A percentile compares a stretch with the other conserved stretches of the same genome.
These are phyloP conservation scores for Fistulinella staudtii DNA, from an alignment of 1,284 basidiomycete species.

Conservation along the genomic window DNA sequence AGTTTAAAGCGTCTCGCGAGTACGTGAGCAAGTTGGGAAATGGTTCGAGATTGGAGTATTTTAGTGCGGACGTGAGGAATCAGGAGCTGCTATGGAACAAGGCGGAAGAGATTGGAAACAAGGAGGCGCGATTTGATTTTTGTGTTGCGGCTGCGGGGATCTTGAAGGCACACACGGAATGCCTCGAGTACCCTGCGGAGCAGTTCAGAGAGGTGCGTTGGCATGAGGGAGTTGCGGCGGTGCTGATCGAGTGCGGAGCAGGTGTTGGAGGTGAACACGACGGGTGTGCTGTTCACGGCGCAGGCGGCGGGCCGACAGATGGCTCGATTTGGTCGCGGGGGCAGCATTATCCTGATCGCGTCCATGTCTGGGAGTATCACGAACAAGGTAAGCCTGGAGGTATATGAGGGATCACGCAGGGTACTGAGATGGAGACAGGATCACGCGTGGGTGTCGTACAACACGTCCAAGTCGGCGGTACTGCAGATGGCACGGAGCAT, in stretches of 20 bases:
- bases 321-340: slow-evolving; percentile 63
- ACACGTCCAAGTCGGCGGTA: slow-evolving; percentile 78
- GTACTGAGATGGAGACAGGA: slow-evolving; percentile 40
- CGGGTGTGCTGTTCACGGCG: slow-evolving; percentile 74
- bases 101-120: slow-evolving; percentile 57
- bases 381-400: slow-evolving; percentile 62
- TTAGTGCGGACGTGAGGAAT: slow-evolving; percentile 60
- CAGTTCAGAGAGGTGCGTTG: slow-evolving; percentile 63
- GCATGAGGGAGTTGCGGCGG: background rate
- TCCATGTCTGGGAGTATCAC: slow-evolving; percentile 87
- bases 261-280: slow-evolving; percentile 75
- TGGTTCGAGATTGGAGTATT: slow-evolving; percentile 59
- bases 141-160: slow-evolving; percentile 80
- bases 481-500: slow-evolving; percentile 81
- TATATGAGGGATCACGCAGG: background rate
- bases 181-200: slow-evolving; percentile 65
- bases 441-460: slow-evolving; percentile 77
- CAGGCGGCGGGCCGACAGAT: slow-evolving; percentile 79
- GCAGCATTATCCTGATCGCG: slow-evolving; percentile 76
- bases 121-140: slow-evolving; percentile 64
- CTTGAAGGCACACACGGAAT: slow-evolving; percentile 56
- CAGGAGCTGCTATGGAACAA: slow-evolving; percentile 55
- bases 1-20: slow-evolving; percentile 58
- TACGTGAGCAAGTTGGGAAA: slow-evolving; percentile 49
- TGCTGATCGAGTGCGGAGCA: slow-evolving; percentile 25